A percentile compares a stretch with the other conserved stretches of the same genome.
phyloP scores from a whole-genome alignment of 2,329 filamentous ascomycete genomes.

The Diaporthe helianthi region DNA sequence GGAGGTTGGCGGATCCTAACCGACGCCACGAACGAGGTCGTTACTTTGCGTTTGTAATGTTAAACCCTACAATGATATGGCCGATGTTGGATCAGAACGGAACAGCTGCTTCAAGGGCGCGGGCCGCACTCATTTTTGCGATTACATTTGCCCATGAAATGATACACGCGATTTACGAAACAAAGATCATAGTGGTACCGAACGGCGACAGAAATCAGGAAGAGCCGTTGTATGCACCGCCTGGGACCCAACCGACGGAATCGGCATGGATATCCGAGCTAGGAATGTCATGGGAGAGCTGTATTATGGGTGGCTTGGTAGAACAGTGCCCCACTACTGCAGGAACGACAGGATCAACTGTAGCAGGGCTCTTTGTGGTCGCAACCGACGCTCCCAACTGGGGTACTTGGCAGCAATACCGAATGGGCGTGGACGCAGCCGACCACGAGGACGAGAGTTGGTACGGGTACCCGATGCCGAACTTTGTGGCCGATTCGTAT shows the following conservation, averaged over 20 bases:
- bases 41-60: neutral
- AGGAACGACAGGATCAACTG: neutral
- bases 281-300: neutral
- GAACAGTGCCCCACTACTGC: neutral
- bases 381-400: neutral
- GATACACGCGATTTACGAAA: neutral
- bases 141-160: neutral
- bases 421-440: neutral
- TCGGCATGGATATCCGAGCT: conserved; percentile 3
- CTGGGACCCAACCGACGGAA: neutral
- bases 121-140: neutral
- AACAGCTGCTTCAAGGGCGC: neutral
- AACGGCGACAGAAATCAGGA: neutral
- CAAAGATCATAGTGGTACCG: neutral
- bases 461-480: neutral
- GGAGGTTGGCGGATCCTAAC: neutral
- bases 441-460: neutral
- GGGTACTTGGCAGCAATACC: neutral
- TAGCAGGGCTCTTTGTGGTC: neutral
- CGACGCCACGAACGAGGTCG: neutral
- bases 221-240: conserved; percentile 2
- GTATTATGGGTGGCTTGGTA: neutral
- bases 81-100: neutral
- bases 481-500: neutral
- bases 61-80: neutral